These are phyloP conservation scores for Colletotrichum somersetense DNA, from an alignment of 2,329 filamentous ascomycete species.

Conservation along the genomic window DNA sequence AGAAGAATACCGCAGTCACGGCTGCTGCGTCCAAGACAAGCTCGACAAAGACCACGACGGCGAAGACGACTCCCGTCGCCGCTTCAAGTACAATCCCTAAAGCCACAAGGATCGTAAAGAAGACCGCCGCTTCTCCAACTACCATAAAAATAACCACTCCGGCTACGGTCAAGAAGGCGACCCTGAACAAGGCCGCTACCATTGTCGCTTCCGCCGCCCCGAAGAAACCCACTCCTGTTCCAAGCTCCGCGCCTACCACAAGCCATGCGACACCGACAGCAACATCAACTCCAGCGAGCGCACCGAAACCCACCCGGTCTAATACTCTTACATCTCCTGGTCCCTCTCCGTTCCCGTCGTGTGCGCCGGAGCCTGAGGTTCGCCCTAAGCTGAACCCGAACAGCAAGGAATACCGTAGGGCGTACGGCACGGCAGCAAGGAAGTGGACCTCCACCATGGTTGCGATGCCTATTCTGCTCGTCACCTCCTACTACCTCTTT, in stretches of 20 bases:
- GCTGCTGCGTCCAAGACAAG: slow-evolving; percentile 8
- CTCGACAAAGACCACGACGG: slow-evolving; percentile 6
- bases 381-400: slow-evolving; percentile 47
- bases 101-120: slow-evolving; percentile 18
- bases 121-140: slow-evolving; percentile 13
- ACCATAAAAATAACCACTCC: neutral
- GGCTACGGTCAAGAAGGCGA: slow-evolving; percentile 16
- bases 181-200: slow-evolving; percentile 4
- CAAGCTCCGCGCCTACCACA: neutral
- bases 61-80: neutral
- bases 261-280: neutral
- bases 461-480: slow-evolving; percentile 65
- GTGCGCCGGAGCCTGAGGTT: neutral
- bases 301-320: slow-evolving; percentile 4
- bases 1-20: slow-evolving; percentile 6
- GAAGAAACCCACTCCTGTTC: neutral
- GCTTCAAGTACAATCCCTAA: slow-evolving; percentile 16
- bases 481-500: slow-evolving; percentile 68
- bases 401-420: slow-evolving; percentile 56
- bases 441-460: slow-evolving; percentile 63
- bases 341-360: neutral
- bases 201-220: neutral
- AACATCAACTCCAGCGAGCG: neutral
- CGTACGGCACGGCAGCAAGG: slow-evolving; percentile 59
- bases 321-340: slow-evolving; percentile 1